Evolutionary conservation across 192 early-diverging fungal genomes (phyloP).

Genomic region (Backusella sp.): DNA sequence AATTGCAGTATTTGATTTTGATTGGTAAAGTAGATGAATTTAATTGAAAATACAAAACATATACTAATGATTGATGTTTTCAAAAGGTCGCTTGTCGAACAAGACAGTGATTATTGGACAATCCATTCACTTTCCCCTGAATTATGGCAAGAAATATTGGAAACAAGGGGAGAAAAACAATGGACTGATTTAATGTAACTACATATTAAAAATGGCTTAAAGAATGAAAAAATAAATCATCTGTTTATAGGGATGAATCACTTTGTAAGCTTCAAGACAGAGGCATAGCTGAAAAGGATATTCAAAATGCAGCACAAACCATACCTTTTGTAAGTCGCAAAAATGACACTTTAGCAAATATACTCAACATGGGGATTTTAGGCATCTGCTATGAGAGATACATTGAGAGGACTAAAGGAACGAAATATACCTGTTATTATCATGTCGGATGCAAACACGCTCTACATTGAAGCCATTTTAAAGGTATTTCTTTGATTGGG

Average conservation of each 20-base stretch:
- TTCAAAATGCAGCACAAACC: conserved; percentile 27
- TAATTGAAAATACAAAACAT: neutral
- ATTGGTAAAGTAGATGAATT: conserved; percentile 49
- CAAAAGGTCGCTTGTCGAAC: conserved; percentile 59
- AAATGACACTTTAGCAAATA: neutral
- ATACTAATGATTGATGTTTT: neutral
- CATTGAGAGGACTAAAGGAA: conserved; percentile 41
- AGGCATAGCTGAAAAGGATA: conserved; percentile 34
- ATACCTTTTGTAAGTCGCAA: conserved; percentile 42
- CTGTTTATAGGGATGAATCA: conserved; percentile 23
- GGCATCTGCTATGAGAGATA: conserved; percentile 46
- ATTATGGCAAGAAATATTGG: conserved; percentile 31
- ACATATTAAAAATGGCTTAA: neutral
- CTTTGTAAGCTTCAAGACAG: conserved; percentile 37
- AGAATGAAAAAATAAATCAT: neutral
- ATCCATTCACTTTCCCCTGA: conserved; percentile 36
- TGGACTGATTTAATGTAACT: conserved; percentile 67
- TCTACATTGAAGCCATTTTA: conserved; percentile 59
- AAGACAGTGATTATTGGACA: conserved; percentile 58
- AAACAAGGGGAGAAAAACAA: conserved; percentile 31
- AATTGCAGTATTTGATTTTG: conserved; percentile 66
- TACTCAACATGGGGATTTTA: conserved; percentile 17
- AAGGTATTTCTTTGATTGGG: conserved; percentile 37
- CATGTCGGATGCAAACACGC: conserved; percentile 62
- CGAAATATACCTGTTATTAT: conserved; percentile 51